Evolutionary conservation across 2,329 filamentous ascomycete genomes (phyloP).

Genomic region (Rhinocladiella similis): DNA sequence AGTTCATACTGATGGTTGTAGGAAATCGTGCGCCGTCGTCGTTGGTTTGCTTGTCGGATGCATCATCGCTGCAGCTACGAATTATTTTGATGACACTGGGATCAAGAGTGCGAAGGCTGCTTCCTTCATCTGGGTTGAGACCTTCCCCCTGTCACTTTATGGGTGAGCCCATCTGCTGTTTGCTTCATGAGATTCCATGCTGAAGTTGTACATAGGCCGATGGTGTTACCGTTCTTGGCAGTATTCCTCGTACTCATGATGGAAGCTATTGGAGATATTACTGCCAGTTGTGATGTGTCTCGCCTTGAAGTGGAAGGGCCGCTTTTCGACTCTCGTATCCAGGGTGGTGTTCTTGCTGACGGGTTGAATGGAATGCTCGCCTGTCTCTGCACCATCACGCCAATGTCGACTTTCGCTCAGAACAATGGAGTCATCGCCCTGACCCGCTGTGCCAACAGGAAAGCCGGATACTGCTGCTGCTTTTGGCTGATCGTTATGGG

Average conservation of each 20-base stretch:
- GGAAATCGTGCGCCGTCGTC: constrained; percentile 61
- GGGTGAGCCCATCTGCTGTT: constrained; percentile 33
- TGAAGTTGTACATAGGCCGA: constrained; percentile 40
- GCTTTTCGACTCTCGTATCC: constrained; percentile 66
- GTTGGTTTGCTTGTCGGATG: constrained; percentile 65
- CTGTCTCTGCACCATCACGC: constrained; percentile 65
- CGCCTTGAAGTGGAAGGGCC: constrained; percentile 63
- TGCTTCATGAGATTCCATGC: neutral
- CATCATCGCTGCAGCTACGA: constrained; percentile 65
- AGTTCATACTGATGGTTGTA: neutral
- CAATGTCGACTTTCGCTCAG: constrained; percentile 67
- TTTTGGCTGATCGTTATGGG: constrained; percentile 68
- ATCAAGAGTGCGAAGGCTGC: constrained; percentile 62
- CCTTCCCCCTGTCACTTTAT: constrained; percentile 64
- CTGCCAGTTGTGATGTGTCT: constrained; percentile 66
- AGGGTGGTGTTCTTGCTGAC: constrained; percentile 67
- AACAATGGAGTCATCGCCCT: constrained; percentile 69
- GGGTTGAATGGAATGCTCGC: constrained; percentile 63
- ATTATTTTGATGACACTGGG: constrained; percentile 61
- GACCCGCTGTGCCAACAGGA: constrained; percentile 66
- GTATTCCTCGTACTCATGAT: constrained; percentile 64
- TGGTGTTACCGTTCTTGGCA: constrained; percentile 62
- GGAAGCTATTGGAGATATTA: constrained; percentile 68
- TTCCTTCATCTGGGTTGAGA: constrained; percentile 69
- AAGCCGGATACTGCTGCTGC: constrained; percentile 65